A percentile compares a stretch with the other conserved stretches of the same genome.
phyloP scores from a whole-genome alignment of 2,329 filamentous ascomycete genomes.

The Fusarium fujikuroi region DNA sequence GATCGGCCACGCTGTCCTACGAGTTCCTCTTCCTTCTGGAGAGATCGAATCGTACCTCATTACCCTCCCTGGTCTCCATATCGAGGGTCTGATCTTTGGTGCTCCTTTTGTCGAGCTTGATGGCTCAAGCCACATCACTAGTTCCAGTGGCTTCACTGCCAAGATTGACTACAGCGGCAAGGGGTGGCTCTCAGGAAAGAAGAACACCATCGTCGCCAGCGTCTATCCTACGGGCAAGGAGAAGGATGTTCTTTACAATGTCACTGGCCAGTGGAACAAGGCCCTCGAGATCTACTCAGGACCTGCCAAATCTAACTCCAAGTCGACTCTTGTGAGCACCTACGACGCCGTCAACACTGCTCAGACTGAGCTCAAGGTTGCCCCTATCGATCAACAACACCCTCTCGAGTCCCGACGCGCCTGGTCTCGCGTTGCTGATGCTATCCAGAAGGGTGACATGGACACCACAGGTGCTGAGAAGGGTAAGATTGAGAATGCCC shows the following conservation, averaged over 20 bases:
- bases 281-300: conserved; percentile 81
- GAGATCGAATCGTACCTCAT: conserved; percentile 82
- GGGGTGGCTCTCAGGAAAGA: conserved; percentile 95
- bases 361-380: conserved; percentile 75
- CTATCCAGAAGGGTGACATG: conserved; percentile 85
- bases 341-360: conserved; percentile 69
- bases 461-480: conserved; percentile 83
- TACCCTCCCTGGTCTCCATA: conserved; percentile 89
- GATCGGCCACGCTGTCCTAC: conserved; percentile 87
- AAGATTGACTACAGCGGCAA: conserved; percentile 94
- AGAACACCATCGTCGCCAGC: conserved; percentile 85
- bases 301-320: conserved; percentile 60
- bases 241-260: conserved; percentile 81
- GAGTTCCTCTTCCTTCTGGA: conserved; percentile 65
- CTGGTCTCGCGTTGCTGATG: conserved; percentile 86
- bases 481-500: conserved; percentile 87
- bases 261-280: conserved; percentile 91
- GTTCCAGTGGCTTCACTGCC: conserved; percentile 85
- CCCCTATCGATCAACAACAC: conserved; percentile 81
- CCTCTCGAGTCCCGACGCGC: conserved; percentile 88
- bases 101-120: conserved; percentile 93
- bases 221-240: conserved; percentile 77
- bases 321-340: conserved; percentile 62
- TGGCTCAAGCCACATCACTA: conserved; percentile 83
- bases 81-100: conserved; percentile 89